Conservation (phyloP, 495 filamentous ascomycete genomes). For the Lasiosphaeria miniovina region DNA sequence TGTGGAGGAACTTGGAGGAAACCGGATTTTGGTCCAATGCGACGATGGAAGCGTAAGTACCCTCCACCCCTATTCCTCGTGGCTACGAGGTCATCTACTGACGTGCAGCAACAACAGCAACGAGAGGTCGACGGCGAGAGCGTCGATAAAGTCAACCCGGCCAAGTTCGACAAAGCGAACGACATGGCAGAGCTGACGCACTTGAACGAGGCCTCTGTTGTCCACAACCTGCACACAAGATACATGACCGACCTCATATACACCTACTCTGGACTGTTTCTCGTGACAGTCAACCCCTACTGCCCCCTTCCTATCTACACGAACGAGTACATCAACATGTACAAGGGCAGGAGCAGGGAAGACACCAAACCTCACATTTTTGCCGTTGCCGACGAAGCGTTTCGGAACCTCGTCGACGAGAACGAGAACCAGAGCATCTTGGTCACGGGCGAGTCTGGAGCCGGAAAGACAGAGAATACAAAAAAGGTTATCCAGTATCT, state of each 20-base stretch:
- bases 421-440: constrained; percentile 96
- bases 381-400: constrained; percentile 97
- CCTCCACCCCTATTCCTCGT: not conserved
- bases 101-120: constrained; percentile 56
- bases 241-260: constrained; percentile 97
- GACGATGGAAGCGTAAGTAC: constrained; percentile 84
- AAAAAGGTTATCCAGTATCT: constrained; percentile 99
- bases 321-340: constrained; percentile 96
- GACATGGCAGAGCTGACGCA: constrained; percentile 99
- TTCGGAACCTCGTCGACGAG: constrained; percentile 91
- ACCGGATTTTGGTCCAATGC: constrained; percentile 76
- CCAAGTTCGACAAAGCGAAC: constrained; percentile 98
- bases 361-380: constrained; percentile 98
- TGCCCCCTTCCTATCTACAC: constrained; percentile 92
- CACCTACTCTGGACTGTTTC: constrained; percentile 96
- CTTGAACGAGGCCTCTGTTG: constrained; percentile 94
- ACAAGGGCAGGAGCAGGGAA: constrained; percentile 82
- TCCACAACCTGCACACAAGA: constrained; percentile 90
- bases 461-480: constrained; percentile 98
- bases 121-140: constrained; percentile 77
- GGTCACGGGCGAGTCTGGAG: constrained; percentile 97
- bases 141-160: constrained; percentile 98
- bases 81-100: constrained; percentile 8
- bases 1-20: constrained; percentile 69
- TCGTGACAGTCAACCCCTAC: constrained; percentile 97